These are phyloP conservation scores for Peribolospora kevripleyi DNA, from an alignment of 768 basidiomycete species.

Conservation along the genomic window DNA sequence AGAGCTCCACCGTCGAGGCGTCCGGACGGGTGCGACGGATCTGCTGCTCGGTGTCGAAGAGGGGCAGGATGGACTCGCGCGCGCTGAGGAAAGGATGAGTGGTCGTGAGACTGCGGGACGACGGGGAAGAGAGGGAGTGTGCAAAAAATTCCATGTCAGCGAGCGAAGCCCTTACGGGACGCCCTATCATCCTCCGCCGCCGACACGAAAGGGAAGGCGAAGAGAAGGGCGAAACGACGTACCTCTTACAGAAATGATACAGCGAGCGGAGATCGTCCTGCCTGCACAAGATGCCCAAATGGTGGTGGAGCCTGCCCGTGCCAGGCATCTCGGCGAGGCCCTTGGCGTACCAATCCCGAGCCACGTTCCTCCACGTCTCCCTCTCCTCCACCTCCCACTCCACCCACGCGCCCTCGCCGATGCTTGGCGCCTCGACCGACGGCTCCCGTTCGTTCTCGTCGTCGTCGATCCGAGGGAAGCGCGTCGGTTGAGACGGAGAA, in stretches of 20 bases:
- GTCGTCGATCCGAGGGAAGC: slow-evolving; percentile 29
- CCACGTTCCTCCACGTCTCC: slow-evolving; percentile 71
- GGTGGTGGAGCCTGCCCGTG: slow-evolving; percentile 83
- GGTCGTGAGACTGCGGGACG: slow-evolving; percentile 48
- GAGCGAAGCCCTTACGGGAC: no score
- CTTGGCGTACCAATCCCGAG: slow-evolving; percentile 74
- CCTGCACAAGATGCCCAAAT: slow-evolving; percentile 64
- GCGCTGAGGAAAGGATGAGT: slow-evolving; percentile 67
- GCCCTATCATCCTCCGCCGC: no score
- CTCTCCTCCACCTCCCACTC: slow-evolving; percentile 60
- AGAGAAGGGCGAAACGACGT: slow-evolving; percentile 10
- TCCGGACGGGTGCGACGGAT: slow-evolving; percentile 52
- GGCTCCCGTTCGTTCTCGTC: slow-evolving; percentile 25
- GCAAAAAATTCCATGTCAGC: background rate
- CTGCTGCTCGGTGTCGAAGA: slow-evolving; percentile 63
- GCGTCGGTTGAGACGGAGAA: no score
- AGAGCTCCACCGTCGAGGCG: slow-evolving; percentile 42
- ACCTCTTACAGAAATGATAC: slow-evolving; percentile 94
- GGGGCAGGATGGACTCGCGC: slow-evolving; percentile 61
- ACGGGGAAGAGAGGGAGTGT: background rate
- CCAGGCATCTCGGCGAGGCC: slow-evolving; percentile 76
- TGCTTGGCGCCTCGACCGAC: slow-evolving; percentile 25
- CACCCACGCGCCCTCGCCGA: slow-evolving; percentile 60
- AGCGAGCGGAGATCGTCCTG: slow-evolving; percentile 58
- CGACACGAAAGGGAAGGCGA: background rate